Conservation (phyloP, 78 protist species). For the Tieghemostelium lacteum region DNA sequence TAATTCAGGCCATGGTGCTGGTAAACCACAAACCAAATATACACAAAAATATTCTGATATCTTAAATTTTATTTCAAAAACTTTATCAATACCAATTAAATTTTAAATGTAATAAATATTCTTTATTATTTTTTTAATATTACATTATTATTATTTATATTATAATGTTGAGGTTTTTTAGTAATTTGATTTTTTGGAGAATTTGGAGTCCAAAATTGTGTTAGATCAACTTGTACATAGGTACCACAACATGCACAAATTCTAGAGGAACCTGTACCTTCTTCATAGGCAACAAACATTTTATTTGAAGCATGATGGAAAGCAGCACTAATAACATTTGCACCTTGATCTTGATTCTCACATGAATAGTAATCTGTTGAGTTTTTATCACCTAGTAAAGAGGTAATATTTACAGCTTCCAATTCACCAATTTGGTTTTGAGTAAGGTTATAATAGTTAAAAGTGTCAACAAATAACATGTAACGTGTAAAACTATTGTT, state of each 20-base stretch:
- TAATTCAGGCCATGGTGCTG: conserved; percentile 86
- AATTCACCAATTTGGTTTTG: conserved; percentile 3
- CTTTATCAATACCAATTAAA: no score
- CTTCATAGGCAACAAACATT: conserved; percentile 75
- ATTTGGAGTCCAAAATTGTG: no score
- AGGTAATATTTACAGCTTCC: conserved; percentile 74
- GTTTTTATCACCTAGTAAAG: conserved; percentile 73
- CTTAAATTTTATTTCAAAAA: conserved; percentile 36
- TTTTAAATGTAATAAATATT: no score
- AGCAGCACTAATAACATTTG: conserved; percentile 58
- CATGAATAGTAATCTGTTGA: conserved; percentile 35
- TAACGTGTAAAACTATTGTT: conserved; percentile 52
- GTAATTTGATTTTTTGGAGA: no score
- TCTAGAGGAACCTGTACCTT: conserved; percentile 48
- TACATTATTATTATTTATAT: no score
- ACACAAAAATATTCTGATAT: not conserved
- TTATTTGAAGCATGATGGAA: conserved; percentile 42
- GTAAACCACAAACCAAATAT: conserved; percentile 54
- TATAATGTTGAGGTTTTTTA: no score
- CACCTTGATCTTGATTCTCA: conserved; percentile 17
- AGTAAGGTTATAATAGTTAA: conserved; percentile 7
- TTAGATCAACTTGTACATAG: conserved; percentile 20
- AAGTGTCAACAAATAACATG: conserved; percentile 26
- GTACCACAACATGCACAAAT: conserved; percentile 59
- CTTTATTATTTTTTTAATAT: no score